Percentiles rank a stretch among this genome's conserved stretches.
phyloP scores from a whole-genome alignment of 192 early-diverging fungal genomes.

The Coemansia furcata region DNA sequence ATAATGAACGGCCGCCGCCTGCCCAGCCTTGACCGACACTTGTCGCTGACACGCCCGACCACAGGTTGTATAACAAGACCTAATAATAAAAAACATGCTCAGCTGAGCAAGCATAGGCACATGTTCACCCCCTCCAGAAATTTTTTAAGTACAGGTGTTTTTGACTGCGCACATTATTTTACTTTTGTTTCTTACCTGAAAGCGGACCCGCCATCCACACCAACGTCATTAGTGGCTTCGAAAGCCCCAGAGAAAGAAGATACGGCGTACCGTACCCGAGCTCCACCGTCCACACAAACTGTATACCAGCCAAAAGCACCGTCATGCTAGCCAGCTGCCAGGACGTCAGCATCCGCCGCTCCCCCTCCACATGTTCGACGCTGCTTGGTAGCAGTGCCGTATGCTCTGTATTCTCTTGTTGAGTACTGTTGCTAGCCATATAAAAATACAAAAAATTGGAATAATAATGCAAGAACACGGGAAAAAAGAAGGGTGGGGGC shows the following conservation, averaged over 20 bases:
- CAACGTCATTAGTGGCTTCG: constrained; percentile 79
- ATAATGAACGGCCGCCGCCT: constrained; percentile 85
- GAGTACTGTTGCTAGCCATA: not conserved
- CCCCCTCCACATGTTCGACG: not conserved
- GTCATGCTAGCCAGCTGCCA: constrained; percentile 44
- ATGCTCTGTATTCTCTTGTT: constrained; percentile 12
- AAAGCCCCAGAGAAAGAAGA: constrained; percentile 76
- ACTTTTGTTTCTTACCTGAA: constrained; percentile 53
- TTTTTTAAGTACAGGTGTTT: not conserved
- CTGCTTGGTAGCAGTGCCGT: constrained; percentile 17
- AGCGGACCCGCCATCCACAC: constrained; percentile 94
- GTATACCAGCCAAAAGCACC: constrained; percentile 50
- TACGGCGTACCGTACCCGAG: constrained; percentile 78
- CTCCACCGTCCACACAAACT: constrained; percentile 57
- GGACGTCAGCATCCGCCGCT: constrained; percentile 28
- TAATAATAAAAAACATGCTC: constrained; percentile 1
- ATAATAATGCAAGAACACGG: not conserved
- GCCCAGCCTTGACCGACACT: constrained; percentile 64
- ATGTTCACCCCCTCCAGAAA: not conserved
- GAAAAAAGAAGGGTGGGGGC: not conserved
- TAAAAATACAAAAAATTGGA: not conserved
- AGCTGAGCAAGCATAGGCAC: not conserved
- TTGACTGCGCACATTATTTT: not conserved
- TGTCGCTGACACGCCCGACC: constrained; percentile 83
- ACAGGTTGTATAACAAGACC: constrained; percentile 73